These are phyloP conservation scores for Aspergillus candidus DNA, from an alignment of 2,329 filamentous ascomycete species.

Conservation along the genomic window DNA sequence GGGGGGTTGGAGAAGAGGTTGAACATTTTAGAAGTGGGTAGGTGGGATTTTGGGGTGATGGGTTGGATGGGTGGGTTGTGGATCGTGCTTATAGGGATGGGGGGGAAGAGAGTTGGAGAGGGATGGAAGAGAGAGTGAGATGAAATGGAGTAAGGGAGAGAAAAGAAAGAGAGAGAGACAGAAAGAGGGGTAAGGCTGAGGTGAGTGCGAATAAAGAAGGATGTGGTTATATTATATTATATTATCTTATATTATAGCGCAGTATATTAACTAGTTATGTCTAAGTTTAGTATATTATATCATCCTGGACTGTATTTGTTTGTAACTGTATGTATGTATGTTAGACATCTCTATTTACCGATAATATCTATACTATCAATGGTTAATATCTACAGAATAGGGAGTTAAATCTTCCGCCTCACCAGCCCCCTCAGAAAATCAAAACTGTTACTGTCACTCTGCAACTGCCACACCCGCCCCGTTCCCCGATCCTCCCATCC, in stretches of 20 bases:
- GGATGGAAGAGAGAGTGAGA: not conserved
- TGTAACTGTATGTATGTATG: no score
- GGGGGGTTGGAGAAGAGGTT: slow-evolving; percentile 31
- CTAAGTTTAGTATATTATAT: no score
- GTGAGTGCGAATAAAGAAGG: not conserved
- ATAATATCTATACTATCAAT: no score
- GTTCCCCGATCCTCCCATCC: slow-evolving; percentile 65
- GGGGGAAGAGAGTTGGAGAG: not conserved
- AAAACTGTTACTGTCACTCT: slow-evolving; percentile 97
- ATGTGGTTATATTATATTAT: not conserved
- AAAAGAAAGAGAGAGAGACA: not conserved
- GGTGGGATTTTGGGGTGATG: not conserved
- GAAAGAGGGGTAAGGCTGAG: not conserved
- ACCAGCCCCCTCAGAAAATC: slow-evolving; percentile 91
- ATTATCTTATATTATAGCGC: no score
- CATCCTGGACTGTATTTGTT: no score
- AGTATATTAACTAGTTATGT: no score
- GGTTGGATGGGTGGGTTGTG: not conserved
- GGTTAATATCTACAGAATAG: no score
- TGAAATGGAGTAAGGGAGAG: not conserved
- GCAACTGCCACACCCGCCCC: slow-evolving; percentile 73
- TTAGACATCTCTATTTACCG: no score
- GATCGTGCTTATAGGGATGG: not conserved
- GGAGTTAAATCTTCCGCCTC: slow-evolving; percentile 62
- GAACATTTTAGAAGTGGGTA: slow-evolving; percentile 15